Conservation (phyloP, 345 rosid genomes). For the Eucalyptus decipiens region DNA sequence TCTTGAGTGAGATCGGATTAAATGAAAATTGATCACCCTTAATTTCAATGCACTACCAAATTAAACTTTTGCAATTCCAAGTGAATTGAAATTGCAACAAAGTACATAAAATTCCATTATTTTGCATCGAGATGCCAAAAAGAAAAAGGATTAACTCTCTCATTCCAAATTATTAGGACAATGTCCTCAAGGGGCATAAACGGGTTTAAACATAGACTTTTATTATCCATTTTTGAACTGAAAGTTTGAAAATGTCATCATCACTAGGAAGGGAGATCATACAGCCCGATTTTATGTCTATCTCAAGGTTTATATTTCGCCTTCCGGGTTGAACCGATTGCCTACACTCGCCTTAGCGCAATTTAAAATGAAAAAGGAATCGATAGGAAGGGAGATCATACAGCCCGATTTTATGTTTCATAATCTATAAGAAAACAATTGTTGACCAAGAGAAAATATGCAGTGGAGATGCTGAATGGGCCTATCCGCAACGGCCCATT, state of each 20-base stretch:
- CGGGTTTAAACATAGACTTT: neutral
- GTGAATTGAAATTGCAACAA: neutral
- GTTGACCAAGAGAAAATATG: neutral
- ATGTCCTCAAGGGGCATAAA: neutral
- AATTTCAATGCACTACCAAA: neutral
- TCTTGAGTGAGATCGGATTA: accelerated
- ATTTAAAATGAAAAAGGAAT: neutral
- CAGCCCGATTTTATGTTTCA: neutral
- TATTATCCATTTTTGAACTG: neutral
- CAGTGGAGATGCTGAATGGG: neutral
- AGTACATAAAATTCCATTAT: neutral
- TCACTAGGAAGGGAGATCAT: neutral
- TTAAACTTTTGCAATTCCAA: neutral
- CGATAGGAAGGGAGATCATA: neutral
- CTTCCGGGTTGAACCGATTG: neutral
- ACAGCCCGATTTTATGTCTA: neutral
- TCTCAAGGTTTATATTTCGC: neutral
- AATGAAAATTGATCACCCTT: too few relatives aligned
- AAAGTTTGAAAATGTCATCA: neutral
- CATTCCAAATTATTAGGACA: neutral
- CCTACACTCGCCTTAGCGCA: neutral
- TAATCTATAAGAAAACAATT: neutral
- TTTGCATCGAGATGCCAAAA: neutral
- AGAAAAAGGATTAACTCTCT: neutral
- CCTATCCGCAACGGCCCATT: neutral